Percentiles rank a stretch among this genome's conserved stretches.
These are phyloP conservation scores for Lithohypha guttulata DNA, from an alignment of 2,329 filamentous ascomycete species.

Conservation along the genomic window DNA sequence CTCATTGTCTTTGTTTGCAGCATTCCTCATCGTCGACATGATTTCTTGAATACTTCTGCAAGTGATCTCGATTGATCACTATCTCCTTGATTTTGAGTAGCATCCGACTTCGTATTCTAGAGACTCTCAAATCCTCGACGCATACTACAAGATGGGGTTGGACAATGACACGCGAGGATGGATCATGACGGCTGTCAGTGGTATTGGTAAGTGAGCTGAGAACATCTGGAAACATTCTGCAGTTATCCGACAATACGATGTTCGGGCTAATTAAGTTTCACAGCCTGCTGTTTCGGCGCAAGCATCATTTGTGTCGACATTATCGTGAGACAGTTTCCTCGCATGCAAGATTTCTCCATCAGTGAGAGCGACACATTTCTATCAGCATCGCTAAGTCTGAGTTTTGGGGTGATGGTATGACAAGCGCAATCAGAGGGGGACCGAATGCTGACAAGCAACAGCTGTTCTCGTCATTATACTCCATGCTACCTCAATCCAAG, in stretches of 20 bases:
- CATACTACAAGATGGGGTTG: constrained; percentile 39
- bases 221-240: no score
- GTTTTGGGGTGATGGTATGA: constrained; percentile 88
- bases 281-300: constrained; percentile 57
- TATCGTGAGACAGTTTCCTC: constrained; percentile 60
- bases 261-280: neutral
- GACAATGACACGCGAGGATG: constrained; percentile 83
- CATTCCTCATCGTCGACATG: no score
- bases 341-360: constrained; percentile 69
- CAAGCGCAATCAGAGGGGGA: neutral
- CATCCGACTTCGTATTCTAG: no score
- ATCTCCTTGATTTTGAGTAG: no score
- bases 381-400: constrained; percentile 77
- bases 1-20: no score
- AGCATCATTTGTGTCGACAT: constrained; percentile 80
- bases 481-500: constrained; percentile 81
- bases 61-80: no score
- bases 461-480: constrained; percentile 82
- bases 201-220: constrained; percentile 47
- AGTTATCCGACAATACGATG: no score
- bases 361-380: constrained; percentile 82
- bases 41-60: no score
- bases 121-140: no score
- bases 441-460: no score
- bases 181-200: constrained; percentile 78